These are phyloP conservation scores for Ganoderma lucidum DNA, from an alignment of 1,284 basidiomycete genomes.

Conservation along the genomic window DNA sequence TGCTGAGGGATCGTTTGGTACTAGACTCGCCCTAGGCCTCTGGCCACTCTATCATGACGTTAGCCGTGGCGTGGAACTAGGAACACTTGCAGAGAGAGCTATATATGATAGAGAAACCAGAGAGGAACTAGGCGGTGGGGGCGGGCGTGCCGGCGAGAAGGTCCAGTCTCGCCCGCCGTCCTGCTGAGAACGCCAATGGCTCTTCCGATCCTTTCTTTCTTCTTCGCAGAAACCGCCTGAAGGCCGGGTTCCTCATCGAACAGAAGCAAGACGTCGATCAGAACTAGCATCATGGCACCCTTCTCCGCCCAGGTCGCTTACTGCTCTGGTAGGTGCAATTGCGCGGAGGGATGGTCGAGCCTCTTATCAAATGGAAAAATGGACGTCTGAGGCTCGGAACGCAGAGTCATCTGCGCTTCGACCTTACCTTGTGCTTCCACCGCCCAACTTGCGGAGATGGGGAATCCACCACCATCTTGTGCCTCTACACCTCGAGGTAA, in stretches of 20 bases:
- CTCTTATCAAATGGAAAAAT: constrained; percentile 60
- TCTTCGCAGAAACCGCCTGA: constrained; percentile 66
- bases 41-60: constrained; percentile 58
- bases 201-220: constrained; percentile 81
- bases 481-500: constrained; percentile 70
- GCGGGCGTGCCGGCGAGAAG: not conserved
- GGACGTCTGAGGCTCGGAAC: constrained; percentile 64
- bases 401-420: constrained; percentile 84
- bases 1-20: constrained; percentile 84
- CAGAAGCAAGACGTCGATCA: constrained; percentile 65
- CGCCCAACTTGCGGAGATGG: constrained; percentile 68
- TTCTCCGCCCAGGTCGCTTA: constrained; percentile 81
- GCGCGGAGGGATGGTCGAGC: not conserved
- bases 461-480: constrained; percentile 80
- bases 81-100: constrained; percentile 67
- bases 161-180: not conserved
- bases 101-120: constrained; percentile 22
- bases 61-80: constrained; percentile 71
- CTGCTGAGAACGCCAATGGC: constrained; percentile 35
- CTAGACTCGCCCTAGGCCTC: constrained; percentile 80
- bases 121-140: constrained; percentile 63
- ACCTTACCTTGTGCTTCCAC: constrained; percentile 78
- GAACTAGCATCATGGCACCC: constrained; percentile 63
- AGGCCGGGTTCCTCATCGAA: constrained; percentile 81
- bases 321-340: constrained; percentile 61